Evolutionary conservation across 169 alveolate species (phyloP).

Genomic region (Plasmodium falciparum): DNA sequence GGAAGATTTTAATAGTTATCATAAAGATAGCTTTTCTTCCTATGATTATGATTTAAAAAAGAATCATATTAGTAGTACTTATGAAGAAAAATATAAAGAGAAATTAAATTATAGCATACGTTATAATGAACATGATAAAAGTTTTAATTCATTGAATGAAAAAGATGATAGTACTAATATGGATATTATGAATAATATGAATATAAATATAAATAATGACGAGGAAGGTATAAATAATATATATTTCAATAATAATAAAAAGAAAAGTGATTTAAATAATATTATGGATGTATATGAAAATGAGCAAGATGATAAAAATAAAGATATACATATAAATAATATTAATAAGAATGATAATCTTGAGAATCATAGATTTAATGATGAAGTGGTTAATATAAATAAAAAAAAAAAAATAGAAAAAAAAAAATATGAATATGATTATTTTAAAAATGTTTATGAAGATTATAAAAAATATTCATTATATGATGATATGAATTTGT

Average conservation of each 20-base stretch:
- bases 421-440: conserved; percentile 5
- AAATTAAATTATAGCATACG: not conserved
- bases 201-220: conserved; percentile 29
- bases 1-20: too few species aligned
- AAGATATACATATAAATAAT: not conserved
- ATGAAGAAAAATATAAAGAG: too few species aligned
- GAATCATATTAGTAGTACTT: too few species aligned
- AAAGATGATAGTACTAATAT: not conserved
- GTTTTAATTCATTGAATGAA: too few species aligned
- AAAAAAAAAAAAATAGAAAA: not conserved
- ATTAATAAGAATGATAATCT: not conserved
- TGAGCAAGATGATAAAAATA: not conserved
- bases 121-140: not conserved
- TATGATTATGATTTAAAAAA: too few species aligned
- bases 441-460: conserved; percentile 33
- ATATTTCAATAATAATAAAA: conserved; percentile 17
- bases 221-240: conserved; percentile 29
- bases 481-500: conserved; percentile 29
- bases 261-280: not conserved
- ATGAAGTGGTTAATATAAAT: too few species aligned
- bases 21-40: too few species aligned
- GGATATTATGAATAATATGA: conserved; percentile 2
- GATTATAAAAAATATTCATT: conserved; percentile 6
- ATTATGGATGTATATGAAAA: conserved; percentile 14
- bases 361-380: not conserved